These are phyloP conservation scores for Trichophyton rubrum DNA, from an alignment of 2,329 filamentous ascomycete genomes.

Conservation along the genomic window DNA sequence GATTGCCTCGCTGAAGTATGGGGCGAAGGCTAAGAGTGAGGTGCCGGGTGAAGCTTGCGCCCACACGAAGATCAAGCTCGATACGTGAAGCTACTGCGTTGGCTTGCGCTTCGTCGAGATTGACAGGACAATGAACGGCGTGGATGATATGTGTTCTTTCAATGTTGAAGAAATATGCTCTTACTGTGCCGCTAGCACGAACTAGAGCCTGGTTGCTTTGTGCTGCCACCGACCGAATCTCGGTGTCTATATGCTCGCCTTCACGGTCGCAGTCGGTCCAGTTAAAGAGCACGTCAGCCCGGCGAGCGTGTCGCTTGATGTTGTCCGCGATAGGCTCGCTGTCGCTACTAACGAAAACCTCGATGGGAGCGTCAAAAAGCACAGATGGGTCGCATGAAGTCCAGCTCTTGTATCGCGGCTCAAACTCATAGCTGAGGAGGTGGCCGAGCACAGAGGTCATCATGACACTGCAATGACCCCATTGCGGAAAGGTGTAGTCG, in stretches of 20 bases:
- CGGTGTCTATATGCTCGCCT: constrained; percentile 3
- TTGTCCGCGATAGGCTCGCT: constrained; percentile 1
- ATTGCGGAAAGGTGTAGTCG: constrained; percentile 3
- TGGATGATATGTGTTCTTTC: constrained; percentile 6
- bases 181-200: constrained; percentile 7
- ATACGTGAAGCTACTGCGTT: constrained; percentile 6
- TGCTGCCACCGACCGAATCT: constrained; percentile 4
- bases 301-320: constrained; percentile 5
- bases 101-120: constrained; percentile 7
- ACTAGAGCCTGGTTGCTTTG: constrained; percentile 3
- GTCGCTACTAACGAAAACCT: constrained; percentile 2
- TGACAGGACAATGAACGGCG: constrained; percentile 5
- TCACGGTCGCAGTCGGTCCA: constrained; percentile 5
- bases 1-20: constrained; percentile 7
- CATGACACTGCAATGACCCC: constrained; percentile 2
- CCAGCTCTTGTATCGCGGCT: constrained; percentile 5
- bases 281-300: constrained; percentile 5
- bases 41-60: constrained; percentile 7
- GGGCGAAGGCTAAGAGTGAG: constrained; percentile 6
- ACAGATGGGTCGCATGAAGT: constrained; percentile 5
- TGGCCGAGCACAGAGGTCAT: constrained; percentile 5
- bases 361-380: constrained; percentile 5
- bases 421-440: constrained; percentile 4
- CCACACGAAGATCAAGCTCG: constrained; percentile 7
- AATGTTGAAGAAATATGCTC: constrained; percentile 4